Evolutionary conservation across 441 rosid genomes (phyloP).

Genomic region (Mallotus repandus): DNA sequence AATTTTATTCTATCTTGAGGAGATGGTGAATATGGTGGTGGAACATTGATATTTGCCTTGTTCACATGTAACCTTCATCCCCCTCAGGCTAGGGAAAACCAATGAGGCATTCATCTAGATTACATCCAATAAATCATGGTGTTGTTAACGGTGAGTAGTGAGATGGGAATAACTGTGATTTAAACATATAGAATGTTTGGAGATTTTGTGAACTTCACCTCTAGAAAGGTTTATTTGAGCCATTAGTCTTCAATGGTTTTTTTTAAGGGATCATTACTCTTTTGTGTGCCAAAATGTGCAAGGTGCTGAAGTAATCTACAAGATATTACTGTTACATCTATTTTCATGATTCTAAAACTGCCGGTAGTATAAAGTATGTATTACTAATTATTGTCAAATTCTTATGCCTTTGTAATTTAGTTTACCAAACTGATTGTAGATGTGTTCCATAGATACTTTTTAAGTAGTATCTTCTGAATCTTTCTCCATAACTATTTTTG

Average conservation of each 20-base stretch:
- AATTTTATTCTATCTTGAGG: neutral
- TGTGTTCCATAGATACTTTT: neutral
- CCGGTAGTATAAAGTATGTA: neutral
- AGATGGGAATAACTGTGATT: neutral
- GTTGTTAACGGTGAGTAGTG: neutral
- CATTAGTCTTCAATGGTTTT: neutral
- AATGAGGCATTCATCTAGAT: neutral
- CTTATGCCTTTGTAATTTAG: neutral
- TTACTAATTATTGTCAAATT: neutral
- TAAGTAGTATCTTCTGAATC: conserved; percentile 17
- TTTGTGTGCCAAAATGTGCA: neutral
- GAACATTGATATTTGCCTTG: neutral
- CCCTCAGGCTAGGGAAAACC: neutral
- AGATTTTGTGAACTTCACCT: neutral
- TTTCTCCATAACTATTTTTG: conserved; percentile 21
- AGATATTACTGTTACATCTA: neutral
- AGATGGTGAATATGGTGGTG: conserved; percentile 5
- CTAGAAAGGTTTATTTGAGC: neutral
- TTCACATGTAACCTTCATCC: neutral
- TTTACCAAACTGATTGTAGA: no score
- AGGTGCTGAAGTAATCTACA: neutral
- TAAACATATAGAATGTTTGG: neutral
- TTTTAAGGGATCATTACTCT: neutral
- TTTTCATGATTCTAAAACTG: neutral
- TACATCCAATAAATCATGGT: conserved; percentile 6